phyloP scores from a whole-genome alignment of 176 grass and related monocot genomes.

The barley (Hordeum vulgare) region DNA sequence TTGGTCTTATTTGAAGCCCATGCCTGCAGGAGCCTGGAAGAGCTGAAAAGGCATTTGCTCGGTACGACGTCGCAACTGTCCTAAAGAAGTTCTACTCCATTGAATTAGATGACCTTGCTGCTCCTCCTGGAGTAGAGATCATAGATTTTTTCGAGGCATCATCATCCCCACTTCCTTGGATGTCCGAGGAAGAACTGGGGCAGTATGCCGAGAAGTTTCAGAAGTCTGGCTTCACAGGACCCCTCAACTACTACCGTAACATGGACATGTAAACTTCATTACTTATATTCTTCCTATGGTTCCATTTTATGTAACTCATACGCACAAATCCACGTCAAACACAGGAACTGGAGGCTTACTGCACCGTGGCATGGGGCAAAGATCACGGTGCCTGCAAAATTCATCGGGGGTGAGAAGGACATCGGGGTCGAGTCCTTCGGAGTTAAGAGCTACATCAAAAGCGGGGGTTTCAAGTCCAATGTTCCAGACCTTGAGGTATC shows the following conservation, averaged over 20 bases:
- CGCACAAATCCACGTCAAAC: neutral
- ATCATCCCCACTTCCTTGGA: slow-evolving; percentile 39
- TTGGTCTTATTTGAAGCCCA: neutral
- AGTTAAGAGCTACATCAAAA: slow-evolving; percentile 25
- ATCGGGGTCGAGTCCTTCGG: slow-evolving; percentile 23
- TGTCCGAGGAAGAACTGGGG: slow-evolving; percentile 43
- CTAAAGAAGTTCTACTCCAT: slow-evolving; percentile 51
- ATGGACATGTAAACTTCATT: slow-evolving; percentile 30
- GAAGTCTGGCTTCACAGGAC: slow-evolving; percentile 65
- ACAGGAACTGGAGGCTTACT: slow-evolving; percentile 48
- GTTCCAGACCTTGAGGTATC: slow-evolving; percentile 40
- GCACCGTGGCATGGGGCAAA: slow-evolving; percentile 46
- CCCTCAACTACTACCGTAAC: slow-evolving; percentile 64
- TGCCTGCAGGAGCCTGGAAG: slow-evolving; percentile 50
- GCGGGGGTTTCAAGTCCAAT: slow-evolving; percentile 23
- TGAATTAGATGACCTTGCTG: slow-evolving; percentile 27
- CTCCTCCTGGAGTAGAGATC: slow-evolving; percentile 59
- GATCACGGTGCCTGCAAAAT: slow-evolving; percentile 46
- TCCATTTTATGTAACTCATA: neutral
- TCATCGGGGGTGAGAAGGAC: slow-evolving; percentile 41
- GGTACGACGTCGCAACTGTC: slow-evolving; percentile 35
- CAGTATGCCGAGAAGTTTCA: slow-evolving; percentile 49
- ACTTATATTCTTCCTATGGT: neutral
- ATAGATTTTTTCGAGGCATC: slow-evolving; percentile 51
- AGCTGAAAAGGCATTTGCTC: slow-evolving; percentile 52